Evolutionary conservation across 352 stramenopile species (phyloP), one percentile per base, ranked within the genome.

Genomic region (Phytopythium oedochilum): DNA sequence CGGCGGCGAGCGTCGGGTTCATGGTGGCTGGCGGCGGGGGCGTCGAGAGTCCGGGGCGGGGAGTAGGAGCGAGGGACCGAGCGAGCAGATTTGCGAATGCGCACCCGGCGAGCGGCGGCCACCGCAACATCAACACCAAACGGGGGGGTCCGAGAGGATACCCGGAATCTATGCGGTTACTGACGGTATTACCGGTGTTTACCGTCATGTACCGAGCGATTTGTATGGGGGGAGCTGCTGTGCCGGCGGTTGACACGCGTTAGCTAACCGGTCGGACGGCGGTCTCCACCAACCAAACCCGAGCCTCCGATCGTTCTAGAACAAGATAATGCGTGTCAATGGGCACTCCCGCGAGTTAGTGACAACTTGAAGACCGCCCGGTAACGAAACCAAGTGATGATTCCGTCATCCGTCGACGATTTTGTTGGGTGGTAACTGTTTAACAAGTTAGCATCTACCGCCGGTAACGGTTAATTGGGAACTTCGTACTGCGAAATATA

Each of bases 1-100:
- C 66, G 43, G 88, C 62, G 22, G 69, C 75, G 53, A 87, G 75
- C 68, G 71, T 64, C 25, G 73, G 80, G 70, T 92, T 92, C 83
- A 92, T 92, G 29, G 52, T 82, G 43, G 45, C 25, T 46, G 32
- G 20, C 9, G n/a, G 8, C 17, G 53, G 36, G 26, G 18, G 3
- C 17, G 18, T n/a, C n/a, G n/a, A n/a, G n/a, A n/a, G n/a, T n/a
- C n/a, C n/a, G n/a, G n/a, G n/a, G n/a, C n/a, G n/a, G n/a, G 20
- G 26, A 29, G n/a, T 4, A 9, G 23, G 32, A 8, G 10, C 29
- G 26, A 23, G 40, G 12, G 44, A 51, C 20, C 47, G 20, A 45
- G 39, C 39, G 28, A 38, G 53, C 40, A 51, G 53, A 59, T 59
- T 59, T 31, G 53, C 53, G 44, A 59, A 59, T 59, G 53, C 47